Evolutionary conservation across 2,329 filamentous ascomycete species (phyloP).

Genomic region (Penicillium sclerotigenum): DNA sequence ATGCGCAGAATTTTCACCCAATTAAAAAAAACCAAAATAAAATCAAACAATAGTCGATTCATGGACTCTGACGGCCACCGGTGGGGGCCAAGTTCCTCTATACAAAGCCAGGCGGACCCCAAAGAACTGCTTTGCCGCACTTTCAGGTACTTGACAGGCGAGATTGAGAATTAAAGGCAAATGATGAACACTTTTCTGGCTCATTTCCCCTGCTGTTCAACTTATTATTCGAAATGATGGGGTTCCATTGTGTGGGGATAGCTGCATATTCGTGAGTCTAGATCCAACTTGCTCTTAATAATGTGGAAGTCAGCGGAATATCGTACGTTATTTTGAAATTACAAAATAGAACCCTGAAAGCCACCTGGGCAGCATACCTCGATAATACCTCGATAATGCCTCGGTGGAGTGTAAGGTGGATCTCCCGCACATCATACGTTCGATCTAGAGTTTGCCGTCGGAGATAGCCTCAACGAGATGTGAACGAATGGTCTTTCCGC

Average conservation of each 20-base stretch:
- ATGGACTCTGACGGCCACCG: not conserved
- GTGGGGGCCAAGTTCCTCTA: constrained; percentile 4
- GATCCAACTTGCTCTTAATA: not conserved
- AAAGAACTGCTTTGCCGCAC: not conserved
- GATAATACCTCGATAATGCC: not conserved
- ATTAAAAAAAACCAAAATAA: not conserved
- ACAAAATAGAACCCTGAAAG: not conserved
- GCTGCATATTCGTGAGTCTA: not conserved
- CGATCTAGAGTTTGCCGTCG: not conserved
- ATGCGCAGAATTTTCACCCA: not conserved
- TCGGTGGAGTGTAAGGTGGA: not conserved
- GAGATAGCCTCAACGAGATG: not conserved
- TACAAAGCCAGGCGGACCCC: not conserved
- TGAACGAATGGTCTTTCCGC: not conserved
- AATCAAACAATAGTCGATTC: not conserved
- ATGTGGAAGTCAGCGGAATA: not conserved
- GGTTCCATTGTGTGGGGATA: not conserved
- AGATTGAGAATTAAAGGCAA: no score
- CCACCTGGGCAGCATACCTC: not conserved
- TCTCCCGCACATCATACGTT: not conserved
- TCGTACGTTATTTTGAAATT: not conserved
- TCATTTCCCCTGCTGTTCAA: not conserved
- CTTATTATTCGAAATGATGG: not conserved
- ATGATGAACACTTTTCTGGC: no score
- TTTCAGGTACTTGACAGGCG: not conserved